A percentile compares a stretch with the other conserved stretches of the same genome.
phyloP scores from a whole-genome alignment of 2,329 filamentous ascomycete genomes.

The Botrytis medusae region DNA sequence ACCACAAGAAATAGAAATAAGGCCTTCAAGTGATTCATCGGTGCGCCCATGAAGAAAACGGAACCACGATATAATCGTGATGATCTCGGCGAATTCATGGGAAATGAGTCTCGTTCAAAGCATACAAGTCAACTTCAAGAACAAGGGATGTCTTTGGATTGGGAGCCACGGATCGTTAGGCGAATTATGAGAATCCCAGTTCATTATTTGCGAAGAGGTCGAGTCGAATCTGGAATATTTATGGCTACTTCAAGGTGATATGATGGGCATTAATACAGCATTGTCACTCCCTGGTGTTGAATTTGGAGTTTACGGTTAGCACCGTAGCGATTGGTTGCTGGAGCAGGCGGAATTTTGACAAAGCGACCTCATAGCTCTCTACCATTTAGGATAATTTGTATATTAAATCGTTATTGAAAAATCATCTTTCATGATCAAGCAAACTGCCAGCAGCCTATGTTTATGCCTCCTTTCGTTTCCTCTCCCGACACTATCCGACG shows the following conservation, averaged over 20 bases:
- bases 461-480: not conserved
- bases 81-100: not conserved
- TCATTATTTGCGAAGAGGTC: not conserved
- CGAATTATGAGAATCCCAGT: not conserved
- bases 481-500: not conserved
- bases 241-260: not conserved
- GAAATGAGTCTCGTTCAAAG: not conserved
- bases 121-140: not conserved
- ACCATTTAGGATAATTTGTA: not conserved
- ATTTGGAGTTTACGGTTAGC: not conserved
- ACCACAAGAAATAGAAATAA: not conserved
- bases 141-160: not conserved
- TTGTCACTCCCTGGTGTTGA: not conserved
- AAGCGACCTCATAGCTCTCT: not conserved
- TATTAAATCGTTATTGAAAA: not conserved
- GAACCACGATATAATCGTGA: not conserved
- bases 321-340: not conserved
- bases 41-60: not conserved
- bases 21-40: not conserved
- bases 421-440: not conserved
- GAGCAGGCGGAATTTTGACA: not conserved
- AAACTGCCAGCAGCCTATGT: constrained; percentile 1
- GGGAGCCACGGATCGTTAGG: not conserved
- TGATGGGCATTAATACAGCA: constrained; percentile 1
- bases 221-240: not conserved